Base-by-base conservation (phyloP, 768 basidiomycete genomes). In the Suillus fuscotomentosus region DNA sequence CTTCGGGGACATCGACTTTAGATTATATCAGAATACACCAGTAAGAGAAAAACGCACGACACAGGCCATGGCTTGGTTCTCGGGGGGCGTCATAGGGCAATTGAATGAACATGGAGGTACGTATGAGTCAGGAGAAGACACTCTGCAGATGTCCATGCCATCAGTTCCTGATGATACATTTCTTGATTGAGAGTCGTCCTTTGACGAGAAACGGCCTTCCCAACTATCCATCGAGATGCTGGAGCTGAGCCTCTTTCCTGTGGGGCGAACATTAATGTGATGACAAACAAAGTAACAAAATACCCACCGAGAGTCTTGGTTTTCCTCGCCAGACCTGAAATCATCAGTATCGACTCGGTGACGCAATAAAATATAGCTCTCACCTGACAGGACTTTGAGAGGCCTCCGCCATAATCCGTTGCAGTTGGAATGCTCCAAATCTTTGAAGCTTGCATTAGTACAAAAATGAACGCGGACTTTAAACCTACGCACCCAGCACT, bases 381-480 rank as follows among this genome's bases (percentile, higher is more conserved):
- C 27, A 59, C 57, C 57, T n/a, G 57, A 13, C 39, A 59, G 11
- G 17, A 42, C 57, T 27, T 42, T 59, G 10, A 59, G 2, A 6
- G 57, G 42, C 6, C 5, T 20, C 27, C 41, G 10, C 57, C 57
- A 59, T 42, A 43, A 73, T 55, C 72, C 69, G 11, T 74, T 74
- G 48, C 73, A 74, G 1, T 6, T 43, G 22, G 61, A 51, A 27
- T 75, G 73, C 15, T 71, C 75, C 45, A 75, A 69, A 47, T 75
- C 73, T 75, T 22, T 43, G 6, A 61, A n/a, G 43, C 41, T 27
- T 11, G 17, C 17, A 13, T 59, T 11, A 59, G 41, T 59, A 27
- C 10, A 17, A 20, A 59, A 31, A 20, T 11, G 6, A 42, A 27
- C 27, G 31, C 11, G 41, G 20, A 42, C 27, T 20, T 27, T 13